phyloP scores from a whole-genome alignment of 2,329 filamentous ascomycete genomes.

The Penicillium olsonii region DNA sequence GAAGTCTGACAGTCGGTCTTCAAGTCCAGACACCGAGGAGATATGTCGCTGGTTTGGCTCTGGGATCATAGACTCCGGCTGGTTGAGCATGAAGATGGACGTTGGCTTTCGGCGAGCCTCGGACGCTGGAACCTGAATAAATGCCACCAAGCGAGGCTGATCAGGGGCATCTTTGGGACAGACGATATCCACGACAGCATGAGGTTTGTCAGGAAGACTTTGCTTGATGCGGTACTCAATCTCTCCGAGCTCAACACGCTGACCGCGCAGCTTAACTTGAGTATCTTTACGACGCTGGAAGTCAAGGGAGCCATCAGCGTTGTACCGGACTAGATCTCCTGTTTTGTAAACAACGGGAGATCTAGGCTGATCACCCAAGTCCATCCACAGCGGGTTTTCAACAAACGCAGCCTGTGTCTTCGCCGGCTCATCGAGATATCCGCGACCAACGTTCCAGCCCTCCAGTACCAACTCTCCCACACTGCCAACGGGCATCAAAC shows the following conservation, averaged over 20 bases:
- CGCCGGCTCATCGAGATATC: constrained; percentile 35
- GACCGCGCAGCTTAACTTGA: constrained; percentile 34
- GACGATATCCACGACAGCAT: constrained; percentile 54
- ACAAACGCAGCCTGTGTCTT: constrained; percentile 26
- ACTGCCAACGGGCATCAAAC: constrained; percentile 37
- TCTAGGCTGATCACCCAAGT: constrained; percentile 1
- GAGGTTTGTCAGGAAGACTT: constrained; percentile 26
- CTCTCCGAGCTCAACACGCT: constrained; percentile 33
- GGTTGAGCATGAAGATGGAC: constrained; percentile 4
- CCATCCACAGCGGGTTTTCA: constrained; percentile 26
- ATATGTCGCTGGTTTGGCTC: constrained; percentile 7
- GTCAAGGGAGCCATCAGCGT: constrained; percentile 24
- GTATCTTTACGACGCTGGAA: constrained; percentile 34
- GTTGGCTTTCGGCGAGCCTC: constrained; percentile 13
- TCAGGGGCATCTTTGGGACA: constrained; percentile 21
- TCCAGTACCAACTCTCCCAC: constrained; percentile 47
- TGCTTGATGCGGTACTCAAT: constrained; percentile 34
- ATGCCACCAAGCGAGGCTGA: constrained; percentile 29
- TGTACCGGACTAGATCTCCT: constrained; percentile 33
- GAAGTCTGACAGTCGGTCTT: constrained; percentile 20
- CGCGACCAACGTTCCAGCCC: constrained; percentile 42
- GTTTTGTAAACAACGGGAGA: constrained; percentile 29
- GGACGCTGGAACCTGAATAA: constrained; percentile 22
- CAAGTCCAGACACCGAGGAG: constrained; percentile 14
- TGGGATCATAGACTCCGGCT: constrained; percentile 6